Evolutionary conservation across 306 rosid species (phyloP), one percentile per base, ranked within the genome.

Genomic region (Glycine soja): DNA sequence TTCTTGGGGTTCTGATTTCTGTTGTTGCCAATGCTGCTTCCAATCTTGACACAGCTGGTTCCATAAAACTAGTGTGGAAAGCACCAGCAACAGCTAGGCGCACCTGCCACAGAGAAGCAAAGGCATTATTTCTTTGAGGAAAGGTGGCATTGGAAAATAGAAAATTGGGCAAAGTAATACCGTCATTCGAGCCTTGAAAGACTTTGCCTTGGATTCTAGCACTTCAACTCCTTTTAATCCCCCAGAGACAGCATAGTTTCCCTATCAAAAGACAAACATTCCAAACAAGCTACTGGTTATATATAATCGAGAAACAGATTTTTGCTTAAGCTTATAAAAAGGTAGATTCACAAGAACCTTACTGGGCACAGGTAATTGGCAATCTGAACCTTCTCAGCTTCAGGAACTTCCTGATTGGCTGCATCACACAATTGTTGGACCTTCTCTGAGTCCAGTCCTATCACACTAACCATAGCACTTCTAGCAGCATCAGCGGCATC

Each of bases 121-220:
- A 3, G 52, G 81, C 57, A 48, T 86, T 76, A 86, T 56, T 68
- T 74, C 75, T 68, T 74, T 18, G 75, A 36, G 14, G 61, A 12
- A 72, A 84, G 51, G 63, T 53, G 71, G 19, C 51, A 59, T 3
- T 1, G 47, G 74, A 81, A 70, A 45, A 24, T 66, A 59, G 6
- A 57, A 64, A 53, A 72, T 65, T 14, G 82, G 64, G 78, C 24
- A 62, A 3, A 19, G 30, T 30, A 84, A 46, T 90, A 96, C 99
- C 77, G 97, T 93, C 99, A 93, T 96, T 78, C 99, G 92, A 84
- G 99, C 99, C 90, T 96, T 93, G 91, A 96, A 96, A 63, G 98
- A 96, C 83, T 96, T 96, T 58, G 99, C 99, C 88, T 92, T 96
- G 80, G 98, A 88, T 86, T 96, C 99, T 40, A 96, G 85, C 34